phyloP scores from a whole-genome alignment of 192 early-diverging fungal species.

The Gigaspora rosea region DNA sequence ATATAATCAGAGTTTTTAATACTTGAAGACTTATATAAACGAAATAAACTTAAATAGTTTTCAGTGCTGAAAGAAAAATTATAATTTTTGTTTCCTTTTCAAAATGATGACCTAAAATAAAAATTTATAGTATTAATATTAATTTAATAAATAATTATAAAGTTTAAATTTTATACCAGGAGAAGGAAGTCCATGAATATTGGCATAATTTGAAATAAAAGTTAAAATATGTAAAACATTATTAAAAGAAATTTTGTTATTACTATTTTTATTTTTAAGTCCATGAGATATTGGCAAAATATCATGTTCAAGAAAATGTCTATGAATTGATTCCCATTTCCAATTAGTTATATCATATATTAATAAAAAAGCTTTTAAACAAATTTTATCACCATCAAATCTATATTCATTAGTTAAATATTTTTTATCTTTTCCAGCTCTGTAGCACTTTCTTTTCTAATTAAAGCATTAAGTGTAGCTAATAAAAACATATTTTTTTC shows the following conservation, averaged over 20 bases:
- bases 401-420: not conserved
- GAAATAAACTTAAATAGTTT: not conserved
- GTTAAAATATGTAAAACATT: not conserved
- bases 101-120: not conserved
- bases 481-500: not conserved
- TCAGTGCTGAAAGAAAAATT: conserved; percentile 6
- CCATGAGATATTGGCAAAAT: not conserved
- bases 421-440: not conserved
- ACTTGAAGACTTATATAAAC: no score
- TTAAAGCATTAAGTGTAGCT: not conserved
- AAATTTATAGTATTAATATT: not conserved
- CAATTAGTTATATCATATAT: not conserved
- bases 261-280: not conserved
- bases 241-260: not conserved
- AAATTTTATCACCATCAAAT: not conserved
- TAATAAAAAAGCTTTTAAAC: conserved; percentile 8
- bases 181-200: not conserved
- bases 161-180: not conserved
- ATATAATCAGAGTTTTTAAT: not conserved
- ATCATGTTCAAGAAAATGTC: not conserved
- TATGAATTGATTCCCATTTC: not conserved
- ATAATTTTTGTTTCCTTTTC: not conserved
- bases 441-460: not conserved
- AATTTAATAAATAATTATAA: conserved; percentile 8
- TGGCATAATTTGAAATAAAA: not conserved